Percentiles rank a stretch among this genome's conserved stretches.
phyloP scores from a whole-genome alignment of 2,329 filamentous ascomycete species.

The Fusarium liriodendri region DNA sequence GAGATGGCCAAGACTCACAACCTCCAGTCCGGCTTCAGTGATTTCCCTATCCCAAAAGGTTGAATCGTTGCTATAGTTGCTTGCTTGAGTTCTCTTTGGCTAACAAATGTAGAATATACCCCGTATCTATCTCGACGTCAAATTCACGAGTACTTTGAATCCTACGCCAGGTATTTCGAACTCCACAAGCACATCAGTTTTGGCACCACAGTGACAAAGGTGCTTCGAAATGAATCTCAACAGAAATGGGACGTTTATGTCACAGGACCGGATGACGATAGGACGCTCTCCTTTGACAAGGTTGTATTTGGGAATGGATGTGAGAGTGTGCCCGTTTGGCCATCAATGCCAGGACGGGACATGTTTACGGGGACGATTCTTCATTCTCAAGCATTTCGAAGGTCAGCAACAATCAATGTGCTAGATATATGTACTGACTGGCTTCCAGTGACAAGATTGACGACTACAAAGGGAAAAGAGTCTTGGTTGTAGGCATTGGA shows the following conservation, averaged over 20 bases:
- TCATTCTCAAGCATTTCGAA: conserved; percentile 2
- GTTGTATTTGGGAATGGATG: background rate
- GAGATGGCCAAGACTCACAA: too few species aligned
- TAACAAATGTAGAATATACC: background rate
- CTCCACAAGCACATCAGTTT: background rate
- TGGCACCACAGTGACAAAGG: background rate
- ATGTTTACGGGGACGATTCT: conserved; percentile 1
- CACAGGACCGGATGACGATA: background rate
- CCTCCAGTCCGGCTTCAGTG: background rate
- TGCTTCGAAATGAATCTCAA: background rate
- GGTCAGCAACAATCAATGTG: background rate
- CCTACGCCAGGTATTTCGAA: background rate
- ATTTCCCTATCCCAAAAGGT: conserved; percentile 12
- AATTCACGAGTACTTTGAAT: conserved; percentile 1
- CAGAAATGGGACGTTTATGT: background rate
- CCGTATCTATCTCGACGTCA: background rate
- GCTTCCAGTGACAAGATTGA: background rate
- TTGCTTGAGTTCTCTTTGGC: background rate
- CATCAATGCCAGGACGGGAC: background rate
- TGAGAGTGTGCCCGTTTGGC: background rate
- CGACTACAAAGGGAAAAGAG: background rate
- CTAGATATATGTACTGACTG: background rate
- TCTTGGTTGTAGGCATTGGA: conserved; percentile 2
- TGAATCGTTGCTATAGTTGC: too few species aligned
- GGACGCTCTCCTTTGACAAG: background rate